These are phyloP conservation scores for Amanita fuliginea DNA, from an alignment of 768 basidiomycete genomes.

Conservation along the genomic window DNA sequence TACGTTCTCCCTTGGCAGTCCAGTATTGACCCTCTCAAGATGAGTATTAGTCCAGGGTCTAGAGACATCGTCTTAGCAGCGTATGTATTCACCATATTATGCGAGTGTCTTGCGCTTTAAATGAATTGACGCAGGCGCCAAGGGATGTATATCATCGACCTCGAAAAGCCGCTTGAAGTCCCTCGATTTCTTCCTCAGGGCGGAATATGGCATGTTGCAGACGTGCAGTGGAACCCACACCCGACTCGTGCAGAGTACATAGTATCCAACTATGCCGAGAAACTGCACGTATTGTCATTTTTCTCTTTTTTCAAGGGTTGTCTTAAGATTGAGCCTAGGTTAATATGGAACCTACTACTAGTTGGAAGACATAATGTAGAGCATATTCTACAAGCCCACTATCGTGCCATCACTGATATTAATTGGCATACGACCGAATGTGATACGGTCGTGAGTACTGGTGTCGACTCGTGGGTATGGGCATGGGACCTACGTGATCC, in stretches of 20 bases:
- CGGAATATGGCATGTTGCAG: slow-evolving; percentile 92
- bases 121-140: slow-evolving; percentile 40
- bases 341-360: slow-evolving; percentile 90
- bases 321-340: slow-evolving; percentile 23
- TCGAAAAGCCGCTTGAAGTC: slow-evolving; percentile 75
- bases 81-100: slow-evolving; percentile 14
- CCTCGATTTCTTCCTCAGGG: slow-evolving; percentile 95
- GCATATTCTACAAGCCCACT: slow-evolving; percentile 79
- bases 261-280: slow-evolving; percentile 82
- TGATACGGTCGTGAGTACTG: slow-evolving; percentile 78
- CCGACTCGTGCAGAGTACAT: slow-evolving; percentile 66
- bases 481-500: slow-evolving; percentile 81
- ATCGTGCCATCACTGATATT: slow-evolving; percentile 94
- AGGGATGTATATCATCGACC: slow-evolving; percentile 91
- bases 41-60: slow-evolving; percentile 85
- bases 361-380: slow-evolving; percentile 71
- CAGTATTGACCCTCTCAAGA: slow-evolving; percentile 29
- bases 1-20: not conserved
- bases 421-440: slow-evolving; percentile 92
- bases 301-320: not conserved
- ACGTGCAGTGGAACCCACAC: slow-evolving; percentile 91
- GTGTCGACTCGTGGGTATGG: slow-evolving; percentile 92
- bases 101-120: not conserved
- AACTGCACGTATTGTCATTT: slow-evolving; percentile 42
- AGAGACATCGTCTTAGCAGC: slow-evolving; percentile 88